Base-by-base conservation (phyloP, 2,329 filamentous ascomycete genomes). In the Colletotrichum euphorbiae region DNA sequence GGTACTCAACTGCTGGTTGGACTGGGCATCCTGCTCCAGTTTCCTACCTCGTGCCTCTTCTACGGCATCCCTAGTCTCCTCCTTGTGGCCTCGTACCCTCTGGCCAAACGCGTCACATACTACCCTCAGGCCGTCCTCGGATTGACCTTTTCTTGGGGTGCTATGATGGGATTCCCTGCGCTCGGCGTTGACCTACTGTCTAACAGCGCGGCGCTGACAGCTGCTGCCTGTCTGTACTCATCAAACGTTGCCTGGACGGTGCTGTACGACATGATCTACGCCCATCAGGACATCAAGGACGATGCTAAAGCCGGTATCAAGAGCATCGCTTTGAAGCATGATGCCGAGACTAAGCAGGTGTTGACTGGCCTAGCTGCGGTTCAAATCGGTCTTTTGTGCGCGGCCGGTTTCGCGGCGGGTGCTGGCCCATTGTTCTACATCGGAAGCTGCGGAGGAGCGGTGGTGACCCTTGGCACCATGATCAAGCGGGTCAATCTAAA, bases 191-290 rank as follows among this genome's bases (percentile, higher is more conserved):
- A 94, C 71, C 77, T 96, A n/a, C 78, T 95, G 12, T 80, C 86
- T 6, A 87, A 91, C 71, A 80, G 80, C 21, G 78, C 87, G 1
- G 91, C 92, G 2, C 76, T 93, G 66, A 82, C 85, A 4, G 89
- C 91, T 1, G 91, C 92, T 1, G 87, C 84, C 3, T 87, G 87
- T 65, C 81, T 97, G 55, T 97, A 97, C 76, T 81, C 86, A 11
- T 93, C 91, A 48, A 96, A 94, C 73, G 84, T 96, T 24, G 89
- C 92, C 3, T 97, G 94, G 94, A 97, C 93, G 0, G 86, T 97
- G 28, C 80, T 97, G 43, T 97, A 97, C 77, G 93, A 97, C 77
- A 97, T 96, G 89, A 93, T 97, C 36, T 97, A 97, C 78, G 93
- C 93, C 13, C 93, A 97, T 77, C 95, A 96, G 90, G 93, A 97